phyloP scores from a whole-genome alignment of 2,329 filamentous ascomycete species.

The Cordyceps tenuipes region DNA sequence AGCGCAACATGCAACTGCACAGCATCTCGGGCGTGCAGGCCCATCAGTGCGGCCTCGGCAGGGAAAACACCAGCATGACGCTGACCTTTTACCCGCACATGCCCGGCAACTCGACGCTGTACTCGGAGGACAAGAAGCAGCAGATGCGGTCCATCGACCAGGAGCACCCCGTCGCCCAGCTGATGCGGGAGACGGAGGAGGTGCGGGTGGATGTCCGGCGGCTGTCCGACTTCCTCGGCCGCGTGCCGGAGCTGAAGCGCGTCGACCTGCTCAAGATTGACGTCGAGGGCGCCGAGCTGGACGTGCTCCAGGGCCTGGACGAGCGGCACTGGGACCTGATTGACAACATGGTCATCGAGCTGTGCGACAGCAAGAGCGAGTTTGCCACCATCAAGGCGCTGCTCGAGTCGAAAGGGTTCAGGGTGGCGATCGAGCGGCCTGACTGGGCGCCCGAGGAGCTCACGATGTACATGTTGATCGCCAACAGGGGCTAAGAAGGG shows the following conservation, averaged over 20 bases:
- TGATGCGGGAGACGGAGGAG: constrained; percentile 2
- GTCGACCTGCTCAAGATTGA: constrained; percentile 22
- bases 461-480: constrained; percentile 10
- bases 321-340: constrained; percentile 17
- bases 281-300: constrained; percentile 20
- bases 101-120: constrained; percentile 19
- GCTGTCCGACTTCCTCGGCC: constrained; percentile 16
- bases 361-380: constrained; percentile 14
- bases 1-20: constrained; percentile 17
- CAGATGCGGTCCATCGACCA: constrained; percentile 1
- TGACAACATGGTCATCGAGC: constrained; percentile 17
- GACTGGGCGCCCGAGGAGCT: constrained; percentile 8
- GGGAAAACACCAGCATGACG: neutral
- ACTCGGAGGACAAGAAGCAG: constrained; percentile 13
- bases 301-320: constrained; percentile 17
- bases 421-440: constrained; percentile 8
- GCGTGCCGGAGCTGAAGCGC: constrained; percentile 8
- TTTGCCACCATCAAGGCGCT: constrained; percentile 12
- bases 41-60: constrained; percentile 13
- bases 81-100: constrained; percentile 17
- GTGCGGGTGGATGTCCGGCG: constrained; percentile 13
- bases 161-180: constrained; percentile 7
- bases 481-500: neutral
- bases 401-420: constrained; percentile 17
- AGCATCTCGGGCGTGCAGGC: constrained; percentile 11